Conservation (phyloP, 257 asterid species). For the Solanum tarijense region DNA sequence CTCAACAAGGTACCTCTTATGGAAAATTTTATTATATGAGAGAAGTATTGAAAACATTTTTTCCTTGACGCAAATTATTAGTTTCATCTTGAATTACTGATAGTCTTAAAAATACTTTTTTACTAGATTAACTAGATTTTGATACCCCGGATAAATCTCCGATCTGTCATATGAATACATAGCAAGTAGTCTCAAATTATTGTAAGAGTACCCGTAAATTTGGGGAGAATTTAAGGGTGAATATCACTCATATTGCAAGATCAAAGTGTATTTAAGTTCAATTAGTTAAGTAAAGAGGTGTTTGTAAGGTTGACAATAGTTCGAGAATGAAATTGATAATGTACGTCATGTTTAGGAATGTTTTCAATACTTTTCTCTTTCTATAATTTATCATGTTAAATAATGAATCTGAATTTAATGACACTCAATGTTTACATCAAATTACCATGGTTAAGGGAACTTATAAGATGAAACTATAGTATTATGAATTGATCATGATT, state of each 20-base stretch:
- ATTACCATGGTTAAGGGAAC: neutral
- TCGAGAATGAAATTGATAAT: too few relatives aligned
- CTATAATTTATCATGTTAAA: neutral
- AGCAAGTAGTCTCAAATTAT: too few relatives aligned
- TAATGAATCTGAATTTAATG: too few relatives aligned
- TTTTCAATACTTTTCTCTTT: neutral
- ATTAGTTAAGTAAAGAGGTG: too few relatives aligned
- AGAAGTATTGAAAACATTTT: neutral
- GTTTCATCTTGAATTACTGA: too few relatives aligned
- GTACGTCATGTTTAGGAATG: too few relatives aligned
- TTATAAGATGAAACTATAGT: neutral
- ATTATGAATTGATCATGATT: neutral
- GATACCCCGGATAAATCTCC: too few relatives aligned
- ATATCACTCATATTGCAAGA: neutral
- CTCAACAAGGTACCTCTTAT: constrained; percentile 36
- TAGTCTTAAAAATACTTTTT: neutral
- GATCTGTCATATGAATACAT: neutral
- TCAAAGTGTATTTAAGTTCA: too few relatives aligned
- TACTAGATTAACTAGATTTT: neutral
- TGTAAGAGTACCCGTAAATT: neutral
- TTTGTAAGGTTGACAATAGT: too few relatives aligned
- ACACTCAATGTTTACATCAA: neutral
- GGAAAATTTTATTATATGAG: neutral
- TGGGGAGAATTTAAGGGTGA: neutral
- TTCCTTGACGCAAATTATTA: neutral